phyloP scores from a whole-genome alignment of 2,329 filamentous ascomycete species.

The Peltaster fructicola region DNA sequence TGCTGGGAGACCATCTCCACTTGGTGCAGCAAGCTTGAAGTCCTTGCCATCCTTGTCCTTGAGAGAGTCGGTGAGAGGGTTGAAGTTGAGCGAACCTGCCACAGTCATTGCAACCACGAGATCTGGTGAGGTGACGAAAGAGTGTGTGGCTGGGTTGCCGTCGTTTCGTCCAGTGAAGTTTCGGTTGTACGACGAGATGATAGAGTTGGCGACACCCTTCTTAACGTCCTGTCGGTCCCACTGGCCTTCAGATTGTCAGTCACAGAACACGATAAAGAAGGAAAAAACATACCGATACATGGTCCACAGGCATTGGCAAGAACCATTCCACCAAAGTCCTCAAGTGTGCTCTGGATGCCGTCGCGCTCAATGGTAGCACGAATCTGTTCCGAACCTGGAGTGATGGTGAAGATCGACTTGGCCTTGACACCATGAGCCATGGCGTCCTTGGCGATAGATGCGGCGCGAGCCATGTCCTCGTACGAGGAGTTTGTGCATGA shows the following conservation, averaged over 20 bases:
- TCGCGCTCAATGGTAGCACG: slow-evolving; percentile 65
- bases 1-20: slow-evolving; percentile 61
- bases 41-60: slow-evolving; percentile 95
- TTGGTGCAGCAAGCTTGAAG: slow-evolving; percentile 69
- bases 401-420: slow-evolving; percentile 85
- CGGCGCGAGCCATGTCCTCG: slow-evolving; percentile 84
- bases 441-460: slow-evolving; percentile 80
- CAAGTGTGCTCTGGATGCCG: slow-evolving; percentile 59
- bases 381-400: slow-evolving; percentile 92
- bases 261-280: slow-evolving; percentile 3
- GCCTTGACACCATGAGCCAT: slow-evolving; percentile 85
- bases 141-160: slow-evolving; percentile 85
- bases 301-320: slow-evolving; percentile 86
- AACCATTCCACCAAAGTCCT: slow-evolving; percentile 89
- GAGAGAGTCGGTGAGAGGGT: slow-evolving; percentile 79
- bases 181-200: slow-evolving; percentile 98
- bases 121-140: slow-evolving; percentile 82
- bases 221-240: slow-evolving; percentile 89
- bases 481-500: slow-evolving; percentile 92
- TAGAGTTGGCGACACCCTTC: slow-evolving; percentile 92
- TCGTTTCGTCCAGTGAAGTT: slow-evolving; percentile 99
- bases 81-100: slow-evolving; percentile 77
- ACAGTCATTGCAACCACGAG: slow-evolving; percentile 74
- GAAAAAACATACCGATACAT: slow-evolving; percentile 46
- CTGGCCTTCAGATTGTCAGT: slow-evolving; percentile 31